Base-by-base conservation (phyloP, 345 rosid species). In the Gossypium turneri region DNA sequence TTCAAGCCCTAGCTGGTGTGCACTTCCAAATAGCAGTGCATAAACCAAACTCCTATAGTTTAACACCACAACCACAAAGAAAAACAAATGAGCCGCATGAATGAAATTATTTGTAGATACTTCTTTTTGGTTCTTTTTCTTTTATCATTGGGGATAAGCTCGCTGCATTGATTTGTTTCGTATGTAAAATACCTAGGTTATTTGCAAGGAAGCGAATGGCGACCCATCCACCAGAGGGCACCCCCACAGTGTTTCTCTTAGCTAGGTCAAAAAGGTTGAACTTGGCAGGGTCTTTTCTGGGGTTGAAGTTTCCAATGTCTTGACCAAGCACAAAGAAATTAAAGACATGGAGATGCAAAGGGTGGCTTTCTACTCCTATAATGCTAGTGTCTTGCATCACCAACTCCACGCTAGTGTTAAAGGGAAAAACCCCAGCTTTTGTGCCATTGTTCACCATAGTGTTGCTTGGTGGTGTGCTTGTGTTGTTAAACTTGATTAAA, bases 201-300 rank as follows among this genome's bases (percentile, higher is more conserved):
- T 86, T 85, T 7, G 87, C 84, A 0, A 84, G 76, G 78, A 88
- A 86, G 16, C 86, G 82, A 7, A 86, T 82, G 75, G 88, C 89
- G 4, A 88, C 82, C 91, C 91, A 88, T n/a, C 91, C 91, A 2
- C 88, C 89, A 8, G 91, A 75, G 2, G 89, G 88, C 50, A 88
- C 84, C 1, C 85, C 83, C 4, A 77, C 77, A 0, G 88, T 86
- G 78, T 88, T 88, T 63, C 89, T 83, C 79, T 86, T 86, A 0
- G 83, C 81, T 1, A 86, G 91, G 72, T 88, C 91, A 20, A 80
- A 76, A 17, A 86, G 80, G 70, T 86, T 84, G 76, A 84, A 88
- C 51, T 81, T 86, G 19, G 76, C 67, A 9, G 86, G 88, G 29
- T 88, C 92, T 25, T 78, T 88, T 25, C 57, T 79, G 27, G 84